These are phyloP conservation scores for Chlorella sp. DNA, from an alignment of 139 green algal genomes.

Conservation along the genomic window DNA sequence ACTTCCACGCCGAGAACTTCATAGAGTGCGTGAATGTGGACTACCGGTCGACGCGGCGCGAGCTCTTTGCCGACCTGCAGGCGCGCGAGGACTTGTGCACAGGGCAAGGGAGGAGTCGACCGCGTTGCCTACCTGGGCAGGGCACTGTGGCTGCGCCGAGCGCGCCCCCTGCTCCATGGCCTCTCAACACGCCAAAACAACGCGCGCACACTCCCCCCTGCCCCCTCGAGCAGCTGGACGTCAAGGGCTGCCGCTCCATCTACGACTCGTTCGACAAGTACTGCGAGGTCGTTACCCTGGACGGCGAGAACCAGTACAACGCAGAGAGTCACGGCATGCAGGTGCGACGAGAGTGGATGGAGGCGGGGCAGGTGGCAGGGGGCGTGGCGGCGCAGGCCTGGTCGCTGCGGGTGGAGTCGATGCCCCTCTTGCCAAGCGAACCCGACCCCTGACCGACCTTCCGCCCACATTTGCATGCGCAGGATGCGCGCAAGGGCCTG, in stretches of 20 bases:
- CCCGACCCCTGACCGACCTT: neutral
- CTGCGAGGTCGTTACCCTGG: conserved; percentile 78
- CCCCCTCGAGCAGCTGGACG: conserved; percentile 80
- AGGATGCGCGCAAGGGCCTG: conserved; percentile 92
- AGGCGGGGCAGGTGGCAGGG: neutral
- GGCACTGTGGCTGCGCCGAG: neutral
- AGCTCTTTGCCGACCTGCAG: conserved; percentile 90
- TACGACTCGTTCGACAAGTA: conserved; percentile 87
- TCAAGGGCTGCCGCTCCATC: conserved; percentile 90
- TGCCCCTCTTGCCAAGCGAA: neutral
- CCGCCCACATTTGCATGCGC: conserved; percentile 31
- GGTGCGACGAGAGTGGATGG: conserved; percentile 29
- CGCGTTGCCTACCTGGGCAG: neutral
- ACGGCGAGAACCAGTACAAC: conserved; percentile 95
- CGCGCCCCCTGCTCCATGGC: neutral
- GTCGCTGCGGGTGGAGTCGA: neutral
- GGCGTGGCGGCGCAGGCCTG: neutral
- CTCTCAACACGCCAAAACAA: neutral
- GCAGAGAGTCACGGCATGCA: conserved; percentile 90
- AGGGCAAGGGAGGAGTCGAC: too few relatives aligned
- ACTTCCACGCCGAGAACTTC: conserved; percentile 89
- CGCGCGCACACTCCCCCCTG: neutral
- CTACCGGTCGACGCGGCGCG: conserved; percentile 84
- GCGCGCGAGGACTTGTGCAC: neutral
- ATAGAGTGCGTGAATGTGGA: conserved; percentile 95